Evolutionary conservation across 352 stramenopile genomes (phyloP).

Genomic region (Labyrinthula sp.): DNA sequence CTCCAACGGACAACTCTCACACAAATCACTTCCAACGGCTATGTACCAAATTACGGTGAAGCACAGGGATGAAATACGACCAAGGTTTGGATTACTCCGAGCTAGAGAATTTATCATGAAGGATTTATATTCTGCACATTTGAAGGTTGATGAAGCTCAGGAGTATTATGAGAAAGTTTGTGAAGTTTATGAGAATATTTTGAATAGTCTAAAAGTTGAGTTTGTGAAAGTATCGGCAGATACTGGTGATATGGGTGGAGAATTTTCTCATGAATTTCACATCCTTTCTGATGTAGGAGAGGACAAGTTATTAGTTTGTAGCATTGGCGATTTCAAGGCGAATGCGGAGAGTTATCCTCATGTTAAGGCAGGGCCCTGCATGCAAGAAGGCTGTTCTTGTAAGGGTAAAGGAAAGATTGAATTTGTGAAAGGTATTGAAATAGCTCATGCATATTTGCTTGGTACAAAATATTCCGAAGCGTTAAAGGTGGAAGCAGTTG

Average conservation of each 20-base stretch:
- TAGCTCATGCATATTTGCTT: conserved; percentile 53
- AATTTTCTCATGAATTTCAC: conserved; percentile 63
- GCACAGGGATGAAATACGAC: conserved; percentile 61
- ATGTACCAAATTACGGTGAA: conserved; percentile 63
- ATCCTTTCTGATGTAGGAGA: conserved; percentile 53
- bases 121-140: conserved; percentile 66
- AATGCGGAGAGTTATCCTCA: conserved; percentile 44
- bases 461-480: conserved; percentile 62
- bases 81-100: conserved; percentile 52
- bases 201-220: conserved; percentile 44
- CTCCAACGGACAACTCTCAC: conserved; percentile 36
- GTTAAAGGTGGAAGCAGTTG: conserved; percentile 43
- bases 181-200: conserved; percentile 49
- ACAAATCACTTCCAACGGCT: conserved; percentile 40
- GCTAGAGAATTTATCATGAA: conserved; percentile 67
- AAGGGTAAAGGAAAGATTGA: not conserved
- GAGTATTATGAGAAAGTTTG: conserved; percentile 54
- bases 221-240: conserved; percentile 56
- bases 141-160: conserved; percentile 40
- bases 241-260: conserved; percentile 58
- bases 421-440: conserved; percentile 54
- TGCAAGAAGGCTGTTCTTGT: conserved; percentile 25
- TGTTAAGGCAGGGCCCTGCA: conserved; percentile 3
- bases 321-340: conserved; percentile 48
- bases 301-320: conserved; percentile 52